A percentile compares a stretch with the other conserved stretches of the same genome.
Conservation (phyloP, 2,329 filamentous ascomycete genomes). For the Zymoseptoria tritici region DNA sequence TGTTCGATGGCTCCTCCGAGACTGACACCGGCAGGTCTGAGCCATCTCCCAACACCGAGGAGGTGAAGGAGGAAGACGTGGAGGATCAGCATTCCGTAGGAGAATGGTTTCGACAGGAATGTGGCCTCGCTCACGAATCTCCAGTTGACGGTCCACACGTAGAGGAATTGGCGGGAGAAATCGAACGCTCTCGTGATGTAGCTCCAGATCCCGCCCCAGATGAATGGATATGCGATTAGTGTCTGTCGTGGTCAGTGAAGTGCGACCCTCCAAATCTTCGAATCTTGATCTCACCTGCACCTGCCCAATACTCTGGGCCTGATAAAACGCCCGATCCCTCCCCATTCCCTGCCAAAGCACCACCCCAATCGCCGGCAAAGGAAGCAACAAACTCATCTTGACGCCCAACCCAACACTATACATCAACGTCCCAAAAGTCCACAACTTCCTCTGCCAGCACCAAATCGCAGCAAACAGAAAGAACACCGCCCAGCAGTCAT, state of each 20-base stretch:
- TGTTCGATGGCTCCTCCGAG: constrained; percentile 49
- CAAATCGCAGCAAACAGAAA: constrained; percentile 79
- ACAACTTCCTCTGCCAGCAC: constrained; percentile 65
- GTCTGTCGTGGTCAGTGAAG: constrained; percentile 34
- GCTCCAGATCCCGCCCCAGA: constrained; percentile 54
- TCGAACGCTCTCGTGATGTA: constrained; percentile 85
- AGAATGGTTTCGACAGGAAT: constrained; percentile 68
- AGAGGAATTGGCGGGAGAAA: constrained; percentile 82
- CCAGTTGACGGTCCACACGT: constrained; percentile 99
- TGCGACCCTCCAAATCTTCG: background rate
- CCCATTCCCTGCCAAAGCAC: constrained; percentile 69
- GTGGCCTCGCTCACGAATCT: constrained; percentile 77
- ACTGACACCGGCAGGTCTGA: constrained; percentile 57
- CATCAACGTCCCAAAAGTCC: constrained; percentile 63
- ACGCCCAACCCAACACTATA: constrained; percentile 79
- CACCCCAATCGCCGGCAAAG: constrained; percentile 70
- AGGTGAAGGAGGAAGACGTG: constrained; percentile 59
- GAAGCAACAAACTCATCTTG: constrained; percentile 87
- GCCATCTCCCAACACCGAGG: constrained; percentile 65
- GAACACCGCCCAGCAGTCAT: constrained; percentile 82
- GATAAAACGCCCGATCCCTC: constrained; percentile 55
- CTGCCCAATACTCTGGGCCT: constrained; percentile 65
- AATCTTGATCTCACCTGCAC: constrained; percentile 56
- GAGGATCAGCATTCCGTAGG: constrained; percentile 55
- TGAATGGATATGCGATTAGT: constrained; percentile 59